Evolutionary conservation across 257 asterid species (phyloP).

Genomic region (Orobanche coerulescens): DNA sequence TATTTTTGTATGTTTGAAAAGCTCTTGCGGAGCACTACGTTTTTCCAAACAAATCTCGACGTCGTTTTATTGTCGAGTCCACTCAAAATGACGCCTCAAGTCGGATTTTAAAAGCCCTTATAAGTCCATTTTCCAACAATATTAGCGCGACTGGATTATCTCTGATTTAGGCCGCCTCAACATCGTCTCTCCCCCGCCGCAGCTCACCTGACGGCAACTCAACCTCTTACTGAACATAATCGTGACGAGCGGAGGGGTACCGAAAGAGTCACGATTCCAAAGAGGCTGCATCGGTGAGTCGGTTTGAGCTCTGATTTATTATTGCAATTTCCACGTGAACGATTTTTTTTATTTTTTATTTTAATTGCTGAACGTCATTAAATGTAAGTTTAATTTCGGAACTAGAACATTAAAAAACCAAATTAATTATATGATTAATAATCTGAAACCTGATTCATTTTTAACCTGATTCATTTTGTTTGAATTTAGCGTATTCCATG

Average conservation of each 20-base stretch:
- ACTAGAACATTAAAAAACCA: background rate
- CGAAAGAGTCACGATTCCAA: conserved; percentile 52
- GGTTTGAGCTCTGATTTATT: background rate
- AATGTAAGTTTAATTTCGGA: background rate
- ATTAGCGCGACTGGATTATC: conserved; percentile 57
- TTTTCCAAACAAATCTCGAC: too few species aligned
- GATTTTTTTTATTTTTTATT: background rate
- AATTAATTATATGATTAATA: background rate
- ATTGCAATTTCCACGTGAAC: background rate
- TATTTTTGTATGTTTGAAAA: too few species aligned
- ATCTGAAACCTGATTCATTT: background rate
- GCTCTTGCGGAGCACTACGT: too few species aligned
- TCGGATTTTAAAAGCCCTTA: too few species aligned
- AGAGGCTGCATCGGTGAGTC: conserved; percentile 55
- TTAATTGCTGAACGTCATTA: background rate
- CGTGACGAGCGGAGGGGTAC: conserved; percentile 30
- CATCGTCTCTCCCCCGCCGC: conserved; percentile 27
- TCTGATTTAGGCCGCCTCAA: conserved; percentile 56
- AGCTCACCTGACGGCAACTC: conserved; percentile 20
- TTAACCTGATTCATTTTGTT: too few species aligned
- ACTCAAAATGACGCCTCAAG: too few species aligned
- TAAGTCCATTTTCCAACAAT: too few species aligned
- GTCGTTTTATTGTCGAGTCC: too few species aligned
- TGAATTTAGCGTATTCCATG: background rate
- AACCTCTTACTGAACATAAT: conserved; percentile 32